Evolutionary conservation across 2,329 filamentous ascomycete species (phyloP).

Genomic region (Uncinocarpus reesii): DNA sequence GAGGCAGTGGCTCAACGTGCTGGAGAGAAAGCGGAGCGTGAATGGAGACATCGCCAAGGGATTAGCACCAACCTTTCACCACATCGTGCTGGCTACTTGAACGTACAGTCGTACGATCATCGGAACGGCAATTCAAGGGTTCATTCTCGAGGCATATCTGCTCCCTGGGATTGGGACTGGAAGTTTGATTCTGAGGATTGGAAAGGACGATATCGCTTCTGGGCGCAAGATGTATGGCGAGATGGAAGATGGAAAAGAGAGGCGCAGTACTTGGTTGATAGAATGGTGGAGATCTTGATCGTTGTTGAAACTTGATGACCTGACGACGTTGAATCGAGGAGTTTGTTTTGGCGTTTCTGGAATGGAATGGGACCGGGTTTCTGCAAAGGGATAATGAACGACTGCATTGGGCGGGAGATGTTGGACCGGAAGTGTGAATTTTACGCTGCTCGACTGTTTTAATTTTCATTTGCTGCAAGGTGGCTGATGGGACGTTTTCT

Average conservation of each 20-base stretch:
- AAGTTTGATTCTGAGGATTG: slow-evolving; percentile 17
- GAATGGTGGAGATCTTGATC: slow-evolving; percentile 33
- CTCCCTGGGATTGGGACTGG: slow-evolving; percentile 22
- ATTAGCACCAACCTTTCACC: slow-evolving; percentile 17
- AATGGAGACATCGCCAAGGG: slow-evolving; percentile 58
- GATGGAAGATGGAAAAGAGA: slow-evolving; percentile 35
- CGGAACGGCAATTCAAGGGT: not conserved
- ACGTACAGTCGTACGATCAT: not conserved
- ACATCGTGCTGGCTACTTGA: slow-evolving; percentile 8
- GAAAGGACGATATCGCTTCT: slow-evolving; percentile 25
- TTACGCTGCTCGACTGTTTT: too few relatives aligned
- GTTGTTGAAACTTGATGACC: slow-evolving; percentile 22
- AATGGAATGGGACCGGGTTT: not conserved
- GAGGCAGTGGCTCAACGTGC: slow-evolving; percentile 58
- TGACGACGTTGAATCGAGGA: not conserved
- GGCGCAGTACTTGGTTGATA: slow-evolving; percentile 33
- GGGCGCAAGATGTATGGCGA: slow-evolving; percentile 31
- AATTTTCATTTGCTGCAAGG: too few relatives aligned
- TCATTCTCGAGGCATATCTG: slow-evolving; percentile 15
- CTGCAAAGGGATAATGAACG: not conserved
- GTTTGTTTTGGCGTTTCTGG: not conserved
- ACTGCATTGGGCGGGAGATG: not conserved
- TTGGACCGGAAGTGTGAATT: not conserved
- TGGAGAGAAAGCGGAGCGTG: slow-evolving; percentile 58
- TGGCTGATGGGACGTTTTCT: not conserved